These are phyloP conservation scores for Starmerella bombicola DNA, from an alignment of 805 yeast species.

Conservation along the genomic window DNA sequence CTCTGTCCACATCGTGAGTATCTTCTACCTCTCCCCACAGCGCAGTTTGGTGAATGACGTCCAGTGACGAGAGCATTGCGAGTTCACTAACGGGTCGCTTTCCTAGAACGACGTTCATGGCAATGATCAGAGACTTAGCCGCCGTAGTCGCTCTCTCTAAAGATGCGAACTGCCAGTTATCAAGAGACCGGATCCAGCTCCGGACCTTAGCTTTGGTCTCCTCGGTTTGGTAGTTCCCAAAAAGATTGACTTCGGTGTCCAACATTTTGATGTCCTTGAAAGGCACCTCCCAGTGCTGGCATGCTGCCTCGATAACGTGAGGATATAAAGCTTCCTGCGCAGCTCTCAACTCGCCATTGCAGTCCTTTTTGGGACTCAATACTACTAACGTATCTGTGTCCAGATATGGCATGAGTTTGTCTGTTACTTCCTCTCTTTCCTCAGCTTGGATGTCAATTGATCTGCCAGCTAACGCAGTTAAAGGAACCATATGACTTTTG, in stretches of 20 bases:
- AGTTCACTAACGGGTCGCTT: constrained; percentile 48
- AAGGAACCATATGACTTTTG: constrained; percentile 67
- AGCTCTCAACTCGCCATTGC: constrained; percentile 65
- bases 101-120: constrained; percentile 45
- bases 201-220: constrained; percentile 50
- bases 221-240: constrained; percentile 62
- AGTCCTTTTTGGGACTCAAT: constrained; percentile 67
- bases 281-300: constrained; percentile 37
- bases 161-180: constrained; percentile 70
- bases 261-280: constrained; percentile 36
- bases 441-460: constrained; percentile 59
- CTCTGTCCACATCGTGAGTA: constrained; percentile 94
- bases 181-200: constrained; percentile 50
- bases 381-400: constrained; percentile 91
- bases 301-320: constrained; percentile 61
- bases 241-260: constrained; percentile 72
- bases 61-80: constrained; percentile 66
- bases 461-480: constrained; percentile 77
- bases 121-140: constrained; percentile 77
- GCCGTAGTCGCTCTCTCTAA: constrained; percentile 80
- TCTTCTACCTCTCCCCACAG: constrained; percentile 99
- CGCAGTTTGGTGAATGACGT: constrained; percentile 69
- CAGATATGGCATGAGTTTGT: constrained; percentile 60
- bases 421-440: constrained; percentile 47
- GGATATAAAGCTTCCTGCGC: constrained; percentile 69